Conservation (phyloP, 352 stramenopile species). For the Globisporangium carolinianum region DNA sequence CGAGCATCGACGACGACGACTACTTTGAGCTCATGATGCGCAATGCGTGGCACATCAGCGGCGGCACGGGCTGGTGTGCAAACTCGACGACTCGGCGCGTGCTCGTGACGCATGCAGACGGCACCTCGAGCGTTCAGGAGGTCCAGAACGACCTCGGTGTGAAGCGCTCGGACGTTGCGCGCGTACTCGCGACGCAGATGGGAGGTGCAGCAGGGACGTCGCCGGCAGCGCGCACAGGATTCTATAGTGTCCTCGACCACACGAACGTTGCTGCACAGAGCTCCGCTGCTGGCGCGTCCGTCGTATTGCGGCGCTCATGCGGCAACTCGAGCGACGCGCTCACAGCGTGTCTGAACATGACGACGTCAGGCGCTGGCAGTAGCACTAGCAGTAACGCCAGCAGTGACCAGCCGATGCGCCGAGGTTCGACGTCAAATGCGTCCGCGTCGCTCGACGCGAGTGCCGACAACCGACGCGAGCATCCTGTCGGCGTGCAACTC, state of each 20-base stretch:
- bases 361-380: background rate
- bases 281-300: constrained; percentile 11
- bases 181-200: constrained; percentile 25
- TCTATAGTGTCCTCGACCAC: constrained; percentile 61
- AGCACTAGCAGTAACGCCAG: background rate
- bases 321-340: constrained; percentile 51
- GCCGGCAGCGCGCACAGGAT: constrained; percentile 18
- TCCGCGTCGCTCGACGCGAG: background rate
- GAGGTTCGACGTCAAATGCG: background rate
- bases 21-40: constrained; percentile 92
- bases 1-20: constrained; percentile 86
- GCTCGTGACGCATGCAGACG: constrained; percentile 57
- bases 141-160: constrained; percentile 42
- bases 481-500: constrained; percentile 45
- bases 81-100: constrained; percentile 60
- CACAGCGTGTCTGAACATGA: constrained; percentile 41
- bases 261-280: constrained; percentile 13
- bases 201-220: constrained; percentile 6
- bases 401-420: too few relatives aligned
- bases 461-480: constrained; percentile 16
- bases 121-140: constrained; percentile 34
- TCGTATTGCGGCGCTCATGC: constrained; percentile 18
- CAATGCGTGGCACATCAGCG: constrained; percentile 71
- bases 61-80: constrained; percentile 36
- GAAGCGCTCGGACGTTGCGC: constrained; percentile 19